Evolutionary conservation across 345 rosid species (phyloP).

Genomic region (Punica granatum): DNA sequence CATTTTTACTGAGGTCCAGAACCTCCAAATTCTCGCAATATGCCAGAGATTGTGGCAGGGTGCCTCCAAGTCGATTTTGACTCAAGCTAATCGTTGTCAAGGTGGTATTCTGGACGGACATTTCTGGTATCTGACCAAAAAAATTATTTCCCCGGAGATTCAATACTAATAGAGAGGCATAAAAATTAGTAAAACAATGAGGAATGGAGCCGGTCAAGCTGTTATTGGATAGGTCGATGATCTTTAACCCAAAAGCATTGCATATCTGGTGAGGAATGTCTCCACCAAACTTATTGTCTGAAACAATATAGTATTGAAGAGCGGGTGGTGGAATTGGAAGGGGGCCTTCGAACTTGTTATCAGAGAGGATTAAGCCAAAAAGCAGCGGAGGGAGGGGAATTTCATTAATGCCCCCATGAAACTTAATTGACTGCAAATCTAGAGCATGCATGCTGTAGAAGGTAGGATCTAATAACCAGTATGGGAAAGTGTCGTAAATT

Average conservation of each 20-base stretch:
- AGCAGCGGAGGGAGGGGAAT: too few relatives aligned
- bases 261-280: slow-evolving; percentile 19
- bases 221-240: slow-evolving; percentile 16
- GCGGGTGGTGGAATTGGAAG: not conserved
- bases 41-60: slow-evolving; percentile 11
- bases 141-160: slow-evolving; percentile 11
- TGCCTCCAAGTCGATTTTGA: slow-evolving; percentile 17
- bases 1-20: slow-evolving; percentile 21
- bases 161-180: not conserved
- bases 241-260: not conserved
- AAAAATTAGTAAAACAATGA: slow-evolving; percentile 11
- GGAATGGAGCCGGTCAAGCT: slow-evolving; percentile 20
- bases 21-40: slow-evolving; percentile 15
- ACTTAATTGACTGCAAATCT: too few relatives aligned
- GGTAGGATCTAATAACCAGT: too few relatives aligned
- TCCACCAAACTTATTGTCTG: too few relatives aligned
- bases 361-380: too few relatives aligned
- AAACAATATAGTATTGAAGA: not conserved
- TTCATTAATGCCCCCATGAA: too few relatives aligned
- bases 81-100: slow-evolving; percentile 10
- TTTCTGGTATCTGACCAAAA: slow-evolving; percentile 12
- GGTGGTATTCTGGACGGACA: not conserved
- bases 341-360: not conserved
- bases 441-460: too few relatives aligned
- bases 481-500: too few relatives aligned